phyloP scores from a whole-genome alignment of 768 basidiomycete genomes.

The Artomyces pyxidatus region DNA sequence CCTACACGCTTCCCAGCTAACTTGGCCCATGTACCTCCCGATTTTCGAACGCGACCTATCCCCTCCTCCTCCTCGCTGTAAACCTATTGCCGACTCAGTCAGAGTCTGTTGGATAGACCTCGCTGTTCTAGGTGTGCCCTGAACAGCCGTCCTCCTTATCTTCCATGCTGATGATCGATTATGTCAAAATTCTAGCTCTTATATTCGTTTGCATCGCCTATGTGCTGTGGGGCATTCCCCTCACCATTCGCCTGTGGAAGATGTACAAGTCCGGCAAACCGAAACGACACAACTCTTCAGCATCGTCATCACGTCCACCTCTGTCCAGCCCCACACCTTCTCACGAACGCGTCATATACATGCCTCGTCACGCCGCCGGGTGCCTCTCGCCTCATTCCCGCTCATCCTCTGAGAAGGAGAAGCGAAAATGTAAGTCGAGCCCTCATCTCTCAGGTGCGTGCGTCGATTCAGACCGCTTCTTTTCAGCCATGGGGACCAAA shows the following conservation, averaged over 20 bases:
- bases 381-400: too few species aligned
- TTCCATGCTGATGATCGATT: not conserved
- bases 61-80: conserved; percentile 1
- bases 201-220: conserved; percentile 16
- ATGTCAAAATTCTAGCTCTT: conserved; percentile 9
- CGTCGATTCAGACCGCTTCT: too few species aligned
- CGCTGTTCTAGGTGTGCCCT: conserved; percentile 15
- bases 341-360: too few species aligned
- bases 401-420: too few species aligned
- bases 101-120: conserved; percentile 15
- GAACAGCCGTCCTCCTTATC: not conserved
- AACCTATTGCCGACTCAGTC: conserved; percentile 5
- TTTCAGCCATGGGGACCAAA: too few species aligned
- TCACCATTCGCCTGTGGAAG: conserved; percentile 14
- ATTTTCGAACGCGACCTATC: conserved; percentile 1
- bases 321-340: not conserved
- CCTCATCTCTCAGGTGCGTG: too few species aligned
- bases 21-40: not conserved
- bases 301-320: not conserved
- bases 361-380: too few species aligned
- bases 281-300: not conserved
- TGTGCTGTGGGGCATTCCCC: conserved; percentile 18
- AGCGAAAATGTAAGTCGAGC: too few species aligned
- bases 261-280: conserved; percentile 2
- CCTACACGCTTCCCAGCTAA: not conserved